phyloP scores from a whole-genome alignment of 371 early-diverging fungal species.

The Zychaea mexicana region DNA sequence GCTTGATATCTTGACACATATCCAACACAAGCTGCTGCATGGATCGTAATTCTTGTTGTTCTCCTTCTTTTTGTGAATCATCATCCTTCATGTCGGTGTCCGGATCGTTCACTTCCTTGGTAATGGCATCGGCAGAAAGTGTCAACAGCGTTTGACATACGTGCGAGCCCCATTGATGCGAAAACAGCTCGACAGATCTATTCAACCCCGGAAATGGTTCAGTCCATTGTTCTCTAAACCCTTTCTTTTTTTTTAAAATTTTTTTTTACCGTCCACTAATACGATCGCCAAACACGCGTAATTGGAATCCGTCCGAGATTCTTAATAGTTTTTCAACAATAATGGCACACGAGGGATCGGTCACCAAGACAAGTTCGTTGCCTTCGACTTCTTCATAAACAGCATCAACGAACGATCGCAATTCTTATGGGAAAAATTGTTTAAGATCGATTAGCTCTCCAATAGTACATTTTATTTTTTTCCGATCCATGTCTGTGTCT shows the following conservation, averaged over 20 bases:
- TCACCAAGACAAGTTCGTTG: constrained; percentile 73
- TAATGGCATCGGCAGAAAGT: constrained; percentile 73
- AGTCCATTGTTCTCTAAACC: too few relatives aligned
- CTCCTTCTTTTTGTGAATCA: constrained; percentile 22
- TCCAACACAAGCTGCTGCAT: constrained; percentile 67
- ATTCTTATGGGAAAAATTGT: too few relatives aligned
- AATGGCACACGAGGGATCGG: constrained; percentile 77
- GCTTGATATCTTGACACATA: constrained; percentile 68
- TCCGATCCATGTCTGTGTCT: too few relatives aligned
- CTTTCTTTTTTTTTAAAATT: not conserved
- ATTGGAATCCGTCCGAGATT: constrained; percentile 70
- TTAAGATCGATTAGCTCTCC: too few relatives aligned
- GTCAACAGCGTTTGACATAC: constrained; percentile 80
- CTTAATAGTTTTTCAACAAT: constrained; percentile 80
- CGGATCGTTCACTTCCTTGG: constrained; percentile 63
- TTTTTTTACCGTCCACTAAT: constrained; percentile 62
- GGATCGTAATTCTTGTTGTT: constrained; percentile 58
- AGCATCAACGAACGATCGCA: constrained; percentile 73
- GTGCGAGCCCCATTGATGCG: constrained; percentile 87
- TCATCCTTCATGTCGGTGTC: constrained; percentile 31
- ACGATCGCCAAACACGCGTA: constrained; percentile 71
- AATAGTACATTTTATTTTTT: too few relatives aligned
- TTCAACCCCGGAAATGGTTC: not conserved
- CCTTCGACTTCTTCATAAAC: constrained; percentile 79
- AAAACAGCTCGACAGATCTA: constrained; percentile 68